Conservation (phyloP, 352 stramenopile species). For the Globisporangium yorkense region DNA sequence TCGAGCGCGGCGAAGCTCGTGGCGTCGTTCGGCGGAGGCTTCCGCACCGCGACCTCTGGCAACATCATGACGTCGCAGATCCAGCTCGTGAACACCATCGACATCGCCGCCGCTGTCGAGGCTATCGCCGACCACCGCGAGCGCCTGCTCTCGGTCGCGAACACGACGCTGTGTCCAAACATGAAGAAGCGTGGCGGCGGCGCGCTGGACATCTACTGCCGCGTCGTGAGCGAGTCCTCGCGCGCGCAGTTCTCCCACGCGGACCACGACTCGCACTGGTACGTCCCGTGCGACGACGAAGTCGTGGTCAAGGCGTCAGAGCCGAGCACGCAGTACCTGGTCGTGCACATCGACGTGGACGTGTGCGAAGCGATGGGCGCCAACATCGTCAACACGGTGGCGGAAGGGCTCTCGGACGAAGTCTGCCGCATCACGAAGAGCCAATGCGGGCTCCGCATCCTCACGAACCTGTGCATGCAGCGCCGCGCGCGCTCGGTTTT, state of each 20-base stretch:
- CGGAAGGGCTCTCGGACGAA: constrained; percentile 73
- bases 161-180: constrained; percentile 74
- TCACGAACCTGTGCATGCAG: constrained; percentile 88
- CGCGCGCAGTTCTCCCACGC: constrained; percentile 12
- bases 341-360: constrained; percentile 86
- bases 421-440: constrained; percentile 58
- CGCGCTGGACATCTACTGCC: constrained; percentile 74
- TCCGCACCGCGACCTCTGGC: constrained; percentile 60
- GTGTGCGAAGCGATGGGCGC: constrained; percentile 87
- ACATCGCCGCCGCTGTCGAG: constrained; percentile 45
- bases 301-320: constrained; percentile 37
- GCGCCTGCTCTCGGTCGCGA: constrained; percentile 58
- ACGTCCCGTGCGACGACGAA: constrained; percentile 49
- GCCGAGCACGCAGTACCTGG: constrained; percentile 34
- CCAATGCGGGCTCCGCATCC: constrained; percentile 70
- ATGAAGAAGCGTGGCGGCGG: constrained; percentile 85
- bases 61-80: constrained; percentile 89
- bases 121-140: constrained; percentile 49
- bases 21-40: constrained; percentile 60
- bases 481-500: constrained; percentile 61
- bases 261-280: constrained; percentile 38
- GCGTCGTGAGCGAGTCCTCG: constrained; percentile 54
- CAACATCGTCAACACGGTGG: constrained; percentile 88
- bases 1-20: constrained; percentile 84
- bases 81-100: constrained; percentile 68